Conservation (phyloP, 78 protist species). For the Chrysochromulina parva region DNA sequence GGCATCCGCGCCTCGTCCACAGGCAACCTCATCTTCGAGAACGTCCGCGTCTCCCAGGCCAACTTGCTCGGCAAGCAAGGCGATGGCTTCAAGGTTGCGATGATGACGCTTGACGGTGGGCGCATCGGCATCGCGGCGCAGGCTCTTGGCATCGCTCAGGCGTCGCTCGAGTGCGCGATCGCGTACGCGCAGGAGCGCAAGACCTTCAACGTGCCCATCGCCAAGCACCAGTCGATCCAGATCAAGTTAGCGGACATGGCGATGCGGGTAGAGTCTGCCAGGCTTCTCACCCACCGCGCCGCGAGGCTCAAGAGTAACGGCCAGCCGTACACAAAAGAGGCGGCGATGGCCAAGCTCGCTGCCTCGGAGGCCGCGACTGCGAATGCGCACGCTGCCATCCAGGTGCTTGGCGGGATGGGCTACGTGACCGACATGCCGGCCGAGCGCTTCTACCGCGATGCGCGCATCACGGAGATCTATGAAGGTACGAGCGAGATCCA, state of each 20-base stretch:
- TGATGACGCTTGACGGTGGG: slow-evolving; percentile 51
- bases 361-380: slow-evolving; percentile 55
- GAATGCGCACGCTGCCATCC: slow-evolving; percentile 31
- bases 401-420: slow-evolving; percentile 46
- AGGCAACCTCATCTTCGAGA: slow-evolving; percentile 12
- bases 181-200: slow-evolving; percentile 26
- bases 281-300: slow-evolving; percentile 34
- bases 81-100: slow-evolving; percentile 33
- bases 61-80: slow-evolving; percentile 20
- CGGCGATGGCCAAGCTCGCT: slow-evolving; percentile 57
- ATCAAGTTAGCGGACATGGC: not conserved
- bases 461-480: slow-evolving; percentile 60
- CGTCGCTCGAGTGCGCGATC: slow-evolving; percentile 32
- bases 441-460: slow-evolving; percentile 60
- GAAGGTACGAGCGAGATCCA: slow-evolving; percentile 56
- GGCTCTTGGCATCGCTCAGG: slow-evolving; percentile 50
- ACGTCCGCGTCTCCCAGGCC: not conserved
- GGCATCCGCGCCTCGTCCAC: slow-evolving; percentile 44
- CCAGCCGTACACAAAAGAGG: slow-evolving; percentile 39
- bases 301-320: slow-evolving; percentile 25
- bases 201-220: slow-evolving; percentile 40
- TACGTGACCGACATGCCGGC: slow-evolving; percentile 48
- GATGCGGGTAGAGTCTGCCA: not conserved
- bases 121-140: slow-evolving; percentile 48
- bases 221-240: slow-evolving; percentile 10